Percentiles rank a stretch among this genome's conserved stretches.
These are phyloP conservation scores for Trametes versicolor DNA, from an alignment of 1,284 basidiomycete species.

Conservation along the genomic window DNA sequence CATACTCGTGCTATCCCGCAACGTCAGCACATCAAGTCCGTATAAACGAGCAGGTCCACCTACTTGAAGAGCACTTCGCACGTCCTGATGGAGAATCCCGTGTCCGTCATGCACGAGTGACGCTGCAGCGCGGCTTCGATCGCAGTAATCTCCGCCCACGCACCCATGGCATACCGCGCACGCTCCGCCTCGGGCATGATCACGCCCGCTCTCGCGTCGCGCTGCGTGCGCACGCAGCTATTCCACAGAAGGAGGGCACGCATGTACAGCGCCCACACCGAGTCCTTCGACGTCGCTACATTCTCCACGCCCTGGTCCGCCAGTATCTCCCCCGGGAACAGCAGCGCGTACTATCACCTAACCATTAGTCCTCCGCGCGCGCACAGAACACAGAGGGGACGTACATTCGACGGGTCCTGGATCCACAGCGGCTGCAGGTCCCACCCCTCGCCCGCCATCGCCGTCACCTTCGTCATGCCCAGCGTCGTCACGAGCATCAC, in stretches of 20 bases:
- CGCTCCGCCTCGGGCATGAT: constrained; percentile 57
- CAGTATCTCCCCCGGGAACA: constrained; percentile 71
- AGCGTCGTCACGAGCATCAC: constrained; percentile 67
- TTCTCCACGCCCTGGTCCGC: constrained; percentile 42
- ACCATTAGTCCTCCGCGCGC: constrained; percentile 1
- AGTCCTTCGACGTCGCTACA: constrained; percentile 52
- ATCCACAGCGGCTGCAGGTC: constrained; percentile 62
- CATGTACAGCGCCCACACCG: constrained; percentile 75
- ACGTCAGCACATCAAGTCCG: neutral
- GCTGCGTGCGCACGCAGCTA: constrained; percentile 66
- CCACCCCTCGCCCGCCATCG: constrained; percentile 40
- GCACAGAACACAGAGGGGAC: neutral
- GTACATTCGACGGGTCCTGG: constrained; percentile 70
- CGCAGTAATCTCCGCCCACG: constrained; percentile 76
- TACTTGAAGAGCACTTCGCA: constrained; percentile 81
- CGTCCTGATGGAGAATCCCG: constrained; percentile 70
- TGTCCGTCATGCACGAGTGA: constrained; percentile 73
- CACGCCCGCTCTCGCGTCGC: constrained; percentile 39
- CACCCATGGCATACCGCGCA: constrained; percentile 67
- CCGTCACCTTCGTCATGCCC: constrained; percentile 62
- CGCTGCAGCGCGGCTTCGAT: constrained; percentile 69
- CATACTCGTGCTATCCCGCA: neutral
- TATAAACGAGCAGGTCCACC: constrained; percentile 36
- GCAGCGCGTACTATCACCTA: constrained; percentile 62
- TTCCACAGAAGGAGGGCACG: constrained; percentile 76